Conservation (phyloP, 352 stramenopile species). For the Blastocystis sp. region DNA sequence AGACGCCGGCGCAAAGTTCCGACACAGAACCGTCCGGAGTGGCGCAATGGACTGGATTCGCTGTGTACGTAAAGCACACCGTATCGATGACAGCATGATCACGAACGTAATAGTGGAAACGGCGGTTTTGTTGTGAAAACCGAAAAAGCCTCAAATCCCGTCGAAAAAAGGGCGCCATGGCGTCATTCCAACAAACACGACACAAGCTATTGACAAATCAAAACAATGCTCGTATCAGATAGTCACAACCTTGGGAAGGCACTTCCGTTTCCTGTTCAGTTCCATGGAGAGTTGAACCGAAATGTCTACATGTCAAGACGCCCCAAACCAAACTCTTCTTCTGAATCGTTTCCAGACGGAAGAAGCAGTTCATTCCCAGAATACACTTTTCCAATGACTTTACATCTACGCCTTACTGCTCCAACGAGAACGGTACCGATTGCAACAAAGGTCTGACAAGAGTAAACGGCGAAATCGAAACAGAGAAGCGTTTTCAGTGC, state of each 20-base stretch:
- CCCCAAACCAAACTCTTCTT: background rate
- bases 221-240: background rate
- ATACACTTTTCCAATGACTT: background rate
- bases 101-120: background rate
- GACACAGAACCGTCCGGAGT: background rate
- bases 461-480: slow-evolving; percentile 7
- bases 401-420: background rate
- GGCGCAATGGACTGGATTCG: background rate
- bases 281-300: background rate
- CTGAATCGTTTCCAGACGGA: background rate
- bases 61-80: background rate
- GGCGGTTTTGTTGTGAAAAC: no score
- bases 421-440: background rate
- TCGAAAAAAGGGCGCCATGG: background rate
- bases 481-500: background rate
- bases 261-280: background rate
- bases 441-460: background rate
- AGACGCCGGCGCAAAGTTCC: background rate
- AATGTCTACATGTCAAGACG: slow-evolving; percentile 1
- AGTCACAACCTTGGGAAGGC: background rate
- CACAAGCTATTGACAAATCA: background rate
- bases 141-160: no score
- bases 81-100: background rate
- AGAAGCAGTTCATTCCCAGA: background rate
- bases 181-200: background rate